A percentile compares a stretch with the other conserved stretches of the same genome.
Evolutionary conservation across 2,329 filamentous ascomycete genomes (phyloP).

Genomic region (Chalaropsis thielavioides): DNA sequence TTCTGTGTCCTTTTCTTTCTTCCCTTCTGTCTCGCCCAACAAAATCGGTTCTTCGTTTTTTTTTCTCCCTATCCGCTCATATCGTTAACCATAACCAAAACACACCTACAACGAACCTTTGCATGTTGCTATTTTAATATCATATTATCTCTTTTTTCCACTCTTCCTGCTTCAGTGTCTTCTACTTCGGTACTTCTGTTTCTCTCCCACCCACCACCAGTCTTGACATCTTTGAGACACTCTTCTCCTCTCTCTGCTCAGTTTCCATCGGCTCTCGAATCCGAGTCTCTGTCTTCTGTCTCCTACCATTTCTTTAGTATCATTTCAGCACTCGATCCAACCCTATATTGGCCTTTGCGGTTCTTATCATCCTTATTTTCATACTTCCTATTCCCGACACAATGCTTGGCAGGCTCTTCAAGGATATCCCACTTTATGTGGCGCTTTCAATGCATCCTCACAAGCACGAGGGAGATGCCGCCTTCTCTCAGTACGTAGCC

Average conservation of each 20-base stretch:
- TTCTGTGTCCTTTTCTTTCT: neutral
- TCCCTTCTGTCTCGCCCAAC: neutral
- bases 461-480: constrained; percentile 7
- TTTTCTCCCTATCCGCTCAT: neutral
- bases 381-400: neutral
- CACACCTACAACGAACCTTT: constrained; percentile 1
- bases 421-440: constrained; percentile 14
- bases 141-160: neutral
- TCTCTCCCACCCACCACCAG: neutral
- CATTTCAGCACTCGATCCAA: neutral
- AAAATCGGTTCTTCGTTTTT: neutral
- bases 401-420: constrained; percentile 5
- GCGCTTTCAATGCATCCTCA: constrained; percentile 16
- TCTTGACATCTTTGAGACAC: neutral
- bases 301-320: neutral
- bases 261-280: neutral
- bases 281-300: neutral
- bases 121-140: neutral
- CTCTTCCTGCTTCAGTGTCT: neutral
- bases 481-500: constrained; percentile 13
- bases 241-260: neutral
- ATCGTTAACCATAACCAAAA: neutral
- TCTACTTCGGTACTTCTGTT: neutral
- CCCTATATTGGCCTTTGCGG: neutral
- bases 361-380: neutral